phyloP scores from a whole-genome alignment of 139 green algal species.

The Chlamydomonas eustigma region DNA sequence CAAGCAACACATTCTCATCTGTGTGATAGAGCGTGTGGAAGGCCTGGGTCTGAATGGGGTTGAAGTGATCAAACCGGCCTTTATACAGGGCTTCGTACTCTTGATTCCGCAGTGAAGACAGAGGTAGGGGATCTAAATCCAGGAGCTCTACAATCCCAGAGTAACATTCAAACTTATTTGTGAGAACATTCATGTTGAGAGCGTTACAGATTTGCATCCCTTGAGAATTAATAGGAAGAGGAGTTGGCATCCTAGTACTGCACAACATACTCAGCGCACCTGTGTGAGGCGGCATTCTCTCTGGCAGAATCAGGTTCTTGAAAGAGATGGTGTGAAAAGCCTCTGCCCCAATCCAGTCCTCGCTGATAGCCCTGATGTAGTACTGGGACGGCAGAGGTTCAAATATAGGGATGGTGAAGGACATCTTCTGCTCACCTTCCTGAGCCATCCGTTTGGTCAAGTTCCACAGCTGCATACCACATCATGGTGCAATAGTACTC shows the following conservation, averaged over 20 bases:
- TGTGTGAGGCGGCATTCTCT: conserved; percentile 50
- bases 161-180: no score
- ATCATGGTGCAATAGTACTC: neutral
- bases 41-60: conserved; percentile 92
- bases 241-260: no score
- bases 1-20: conserved; percentile 91
- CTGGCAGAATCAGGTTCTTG: conserved; percentile 71
- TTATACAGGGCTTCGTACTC: conserved; percentile 74
- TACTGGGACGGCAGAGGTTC: conserved; percentile 86
- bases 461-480: conserved; percentile 65
- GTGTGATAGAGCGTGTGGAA: conserved; percentile 98
- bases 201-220: no score
- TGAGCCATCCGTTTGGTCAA: conserved; percentile 83
- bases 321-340: conserved; percentile 62
- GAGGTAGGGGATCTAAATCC: conserved; percentile 88
- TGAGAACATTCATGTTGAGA: no score
- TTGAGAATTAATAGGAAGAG: no score
- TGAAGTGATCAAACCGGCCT: conserved; percentile 81
- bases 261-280: conserved; percentile 2
- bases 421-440: conserved; percentile 63
- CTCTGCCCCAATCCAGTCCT: conserved; percentile 72
- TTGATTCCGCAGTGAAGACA: conserved; percentile 70
- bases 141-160: conserved; percentile 92
- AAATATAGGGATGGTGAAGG: conserved; percentile 94
- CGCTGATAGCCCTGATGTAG: conserved; percentile 68